These are phyloP conservation scores for Dryas drummondii DNA, from an alignment of 306 rosid species.

Conservation along the genomic window DNA sequence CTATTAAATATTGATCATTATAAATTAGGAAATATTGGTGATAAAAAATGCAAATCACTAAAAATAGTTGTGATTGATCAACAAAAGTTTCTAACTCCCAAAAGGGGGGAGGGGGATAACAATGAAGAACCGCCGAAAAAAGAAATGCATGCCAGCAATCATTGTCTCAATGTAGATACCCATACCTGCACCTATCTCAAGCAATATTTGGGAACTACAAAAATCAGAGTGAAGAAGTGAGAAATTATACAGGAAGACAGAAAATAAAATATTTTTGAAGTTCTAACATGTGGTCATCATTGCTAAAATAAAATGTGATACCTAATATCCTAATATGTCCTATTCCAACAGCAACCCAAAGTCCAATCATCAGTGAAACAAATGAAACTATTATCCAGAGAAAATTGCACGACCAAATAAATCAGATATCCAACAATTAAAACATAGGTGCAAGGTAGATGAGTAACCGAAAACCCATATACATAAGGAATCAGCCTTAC, in stretches of 20 bases:
- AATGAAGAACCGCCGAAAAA: neutral
- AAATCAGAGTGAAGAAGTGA: neutral
- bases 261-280: neutral
- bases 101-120: neutral
- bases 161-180: neutral
- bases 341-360: neutral
- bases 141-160: neutral
- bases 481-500: constrained; percentile 37
- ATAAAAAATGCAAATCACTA: neutral
- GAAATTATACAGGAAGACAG: neutral
- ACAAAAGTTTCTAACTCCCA: neutral
- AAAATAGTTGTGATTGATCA: neutral
- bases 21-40: neutral
- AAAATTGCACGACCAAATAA: neutral
- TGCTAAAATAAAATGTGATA: neutral
- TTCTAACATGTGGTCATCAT: neutral
- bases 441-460: neutral
- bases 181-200: neutral
- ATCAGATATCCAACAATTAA: neutral
- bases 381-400: neutral
- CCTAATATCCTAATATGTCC: neutral
- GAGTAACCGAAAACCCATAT: neutral
- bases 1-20: neutral
- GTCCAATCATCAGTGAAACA: neutral
- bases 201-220: neutral